Evolutionary conservation across 2,329 filamentous ascomycete genomes (phyloP).

Genomic region (Beauveria sp.): DNA sequence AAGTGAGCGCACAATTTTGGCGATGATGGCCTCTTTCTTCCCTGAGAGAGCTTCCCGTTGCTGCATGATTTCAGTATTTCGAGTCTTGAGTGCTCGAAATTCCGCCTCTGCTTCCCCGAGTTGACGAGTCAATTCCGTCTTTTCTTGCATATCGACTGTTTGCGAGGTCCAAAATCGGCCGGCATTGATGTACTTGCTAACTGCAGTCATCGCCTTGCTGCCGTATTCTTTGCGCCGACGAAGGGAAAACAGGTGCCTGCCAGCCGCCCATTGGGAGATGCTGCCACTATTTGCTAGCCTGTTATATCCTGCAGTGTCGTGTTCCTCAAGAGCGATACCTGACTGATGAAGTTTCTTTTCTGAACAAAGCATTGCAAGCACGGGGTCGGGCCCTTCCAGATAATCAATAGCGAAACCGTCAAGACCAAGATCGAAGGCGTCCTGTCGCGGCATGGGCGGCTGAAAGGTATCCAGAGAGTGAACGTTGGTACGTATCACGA

Average conservation of each 20-base stretch:
- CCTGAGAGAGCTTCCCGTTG: conserved; percentile 31
- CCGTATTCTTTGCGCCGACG: conserved; percentile 75
- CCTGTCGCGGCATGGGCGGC: conserved; percentile 44
- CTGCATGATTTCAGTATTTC: conserved; percentile 15
- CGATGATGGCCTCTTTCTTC: conserved; percentile 27
- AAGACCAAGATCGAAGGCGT: conserved; percentile 56
- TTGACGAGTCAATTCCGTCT: conserved; percentile 50
- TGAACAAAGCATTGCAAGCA: conserved; percentile 81
- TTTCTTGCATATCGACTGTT: conserved; percentile 61
- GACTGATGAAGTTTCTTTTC: conserved; percentile 62
- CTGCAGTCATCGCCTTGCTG: conserved; percentile 61
- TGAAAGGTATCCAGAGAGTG: conserved; percentile 44
- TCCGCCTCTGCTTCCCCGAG: conserved; percentile 35
- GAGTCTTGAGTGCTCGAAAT: conserved; percentile 27
- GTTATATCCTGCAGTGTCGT: conserved; percentile 61
- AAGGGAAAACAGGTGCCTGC: conserved; percentile 55
- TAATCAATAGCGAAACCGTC: conserved; percentile 76
- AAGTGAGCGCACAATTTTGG: conserved; percentile 26
- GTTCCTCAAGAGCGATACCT: conserved; percentile 55
- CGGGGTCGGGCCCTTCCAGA: conserved; percentile 70
- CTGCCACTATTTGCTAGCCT: conserved; percentile 48
- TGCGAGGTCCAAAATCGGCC: conserved; percentile 71
- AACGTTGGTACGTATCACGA: conserved; percentile 61
- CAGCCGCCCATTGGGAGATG: conserved; percentile 64
- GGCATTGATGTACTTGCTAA: conserved; percentile 49